A percentile compares a stretch with the other conserved stretches of the same genome.
Evolutionary conservation across 1,284 basidiomycete species (phyloP).

Genomic region (Ceratobasidium sp.): DNA sequence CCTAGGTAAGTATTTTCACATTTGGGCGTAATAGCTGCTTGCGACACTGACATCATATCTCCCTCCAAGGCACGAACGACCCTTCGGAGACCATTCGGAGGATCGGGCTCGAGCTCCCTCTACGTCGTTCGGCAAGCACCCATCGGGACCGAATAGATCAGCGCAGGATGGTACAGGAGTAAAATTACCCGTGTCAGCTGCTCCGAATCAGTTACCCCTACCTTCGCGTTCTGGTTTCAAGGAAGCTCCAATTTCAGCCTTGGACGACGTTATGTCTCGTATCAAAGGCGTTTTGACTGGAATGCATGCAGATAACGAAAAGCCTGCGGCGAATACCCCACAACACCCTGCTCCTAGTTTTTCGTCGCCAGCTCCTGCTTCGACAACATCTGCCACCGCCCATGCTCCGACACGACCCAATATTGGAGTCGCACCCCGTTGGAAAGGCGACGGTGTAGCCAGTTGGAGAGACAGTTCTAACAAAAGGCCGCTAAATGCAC

Average conservation of each 20-base stretch:
- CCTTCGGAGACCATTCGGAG: constrained; percentile 1
- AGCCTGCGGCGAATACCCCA: constrained; percentile 41
- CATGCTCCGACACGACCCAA: constrained; percentile 7
- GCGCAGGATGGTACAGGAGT: background rate
- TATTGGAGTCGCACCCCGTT: constrained; percentile 50
- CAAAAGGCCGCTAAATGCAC: constrained; percentile 12
- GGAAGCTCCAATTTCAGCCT: constrained; percentile 73
- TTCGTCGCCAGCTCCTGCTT: constrained; percentile 4
- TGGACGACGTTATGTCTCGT: constrained; percentile 85
- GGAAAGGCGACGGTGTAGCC: constrained; percentile 14
- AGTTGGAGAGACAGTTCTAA: constrained; percentile 28
- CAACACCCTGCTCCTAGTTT: constrained; percentile 45
- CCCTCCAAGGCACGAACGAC: background rate
- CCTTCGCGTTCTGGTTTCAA: constrained; percentile 52
- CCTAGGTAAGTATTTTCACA: constrained; percentile 1
- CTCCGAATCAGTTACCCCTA: constrained; percentile 5
- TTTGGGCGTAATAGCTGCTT: background rate
- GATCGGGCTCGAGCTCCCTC: constrained; percentile 25
- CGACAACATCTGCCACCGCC: constrained; percentile 45
- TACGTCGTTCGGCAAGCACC: constrained; percentile 2
- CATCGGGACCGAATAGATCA: constrained; percentile 1
- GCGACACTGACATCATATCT: background rate
- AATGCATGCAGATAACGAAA: constrained; percentile 62
- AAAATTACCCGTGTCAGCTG: background rate
- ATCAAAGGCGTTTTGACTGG: constrained; percentile 84